phyloP scores from a whole-genome alignment of 176 grass and related monocot genomes.

The Juncus inflexus region DNA sequence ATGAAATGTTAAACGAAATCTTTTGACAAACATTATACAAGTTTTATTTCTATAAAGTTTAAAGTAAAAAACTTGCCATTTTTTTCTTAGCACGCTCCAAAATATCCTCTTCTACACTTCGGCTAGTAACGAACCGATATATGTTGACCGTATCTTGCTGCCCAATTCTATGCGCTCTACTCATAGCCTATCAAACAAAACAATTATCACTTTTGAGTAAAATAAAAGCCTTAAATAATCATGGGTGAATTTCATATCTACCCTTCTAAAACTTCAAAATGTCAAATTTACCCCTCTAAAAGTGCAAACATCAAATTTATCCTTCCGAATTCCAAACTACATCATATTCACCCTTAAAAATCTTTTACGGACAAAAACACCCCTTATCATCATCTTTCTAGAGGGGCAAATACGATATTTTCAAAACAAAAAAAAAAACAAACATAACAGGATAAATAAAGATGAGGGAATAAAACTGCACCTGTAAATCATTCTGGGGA shows the following conservation, averaged over 20 bases:
- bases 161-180: conserved; percentile 98
- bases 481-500: conserved; percentile 99
- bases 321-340: too few species aligned
- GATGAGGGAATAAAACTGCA: conserved; percentile 15
- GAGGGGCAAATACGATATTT: not conserved
- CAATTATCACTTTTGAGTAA: not conserved
- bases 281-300: too few species aligned
- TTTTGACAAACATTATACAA: not conserved
- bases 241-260: too few species aligned
- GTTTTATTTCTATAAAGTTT: not conserved
- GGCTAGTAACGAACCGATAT: conserved; percentile 93
- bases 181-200: conserved; percentile 68
- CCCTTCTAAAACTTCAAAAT: too few species aligned
- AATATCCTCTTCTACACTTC: conserved; percentile 99
- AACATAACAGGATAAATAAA: not conserved
- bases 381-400: too few species aligned
- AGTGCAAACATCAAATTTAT: too few species aligned
- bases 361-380: too few species aligned
- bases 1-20: conserved; percentile 1
- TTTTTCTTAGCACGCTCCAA: conserved; percentile 98
- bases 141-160: conserved; percentile 99
- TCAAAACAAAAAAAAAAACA: not conserved
- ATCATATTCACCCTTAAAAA: too few species aligned
- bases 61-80: conserved; percentile 42
- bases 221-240: not conserved